Conservation (phyloP, 2,329 filamentous ascomycete species). For the Stagonosporopsis tanaceti region DNA sequence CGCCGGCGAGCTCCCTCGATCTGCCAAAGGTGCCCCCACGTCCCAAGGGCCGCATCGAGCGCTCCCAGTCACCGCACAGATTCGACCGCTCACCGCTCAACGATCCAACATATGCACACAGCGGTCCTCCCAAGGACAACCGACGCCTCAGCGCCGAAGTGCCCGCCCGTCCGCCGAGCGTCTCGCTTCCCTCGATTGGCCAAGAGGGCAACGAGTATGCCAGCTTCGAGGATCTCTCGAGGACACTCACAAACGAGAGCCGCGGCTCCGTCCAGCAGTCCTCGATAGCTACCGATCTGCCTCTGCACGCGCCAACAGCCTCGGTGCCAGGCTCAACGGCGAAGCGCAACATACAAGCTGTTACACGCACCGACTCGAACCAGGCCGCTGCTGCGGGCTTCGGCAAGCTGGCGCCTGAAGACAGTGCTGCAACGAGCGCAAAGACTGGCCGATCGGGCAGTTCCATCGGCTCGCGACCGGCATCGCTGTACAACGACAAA, state of each 20-base stretch:
- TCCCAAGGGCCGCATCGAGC: conserved; percentile 72
- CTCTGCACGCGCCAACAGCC: conserved; percentile 88
- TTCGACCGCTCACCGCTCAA: conserved; percentile 89
- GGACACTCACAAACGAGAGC: conserved; percentile 43
- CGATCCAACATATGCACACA: conserved; percentile 65
- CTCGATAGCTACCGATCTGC: conserved; percentile 79
- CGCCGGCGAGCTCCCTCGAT: conserved; percentile 54
- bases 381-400: conserved; percentile 85
- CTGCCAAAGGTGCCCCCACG: conserved; percentile 81
- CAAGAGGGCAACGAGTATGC: conserved; percentile 92
- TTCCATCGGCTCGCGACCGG: conserved; percentile 57
- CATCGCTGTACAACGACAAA: conserved; percentile 62
- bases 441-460: conserved; percentile 45
- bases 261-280: conserved; percentile 71
- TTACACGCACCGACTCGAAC: conserved; percentile 91
- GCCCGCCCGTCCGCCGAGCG: conserved; percentile 73
- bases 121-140: conserved; percentile 44
- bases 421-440: conserved; percentile 30
- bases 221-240: conserved; percentile 59
- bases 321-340: conserved; percentile 82
- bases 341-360: conserved; percentile 80
- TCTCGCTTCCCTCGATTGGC: conserved; percentile 83
- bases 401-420: conserved; percentile 62
- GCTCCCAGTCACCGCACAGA: conserved; percentile 78
- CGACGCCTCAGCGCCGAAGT: conserved; percentile 50